A percentile compares a stretch with the other conserved stretches of the same genome.
Evolutionary conservation across 768 basidiomycete genomes (phyloP).

Genomic region (Phaeotremella skinneri): DNA sequence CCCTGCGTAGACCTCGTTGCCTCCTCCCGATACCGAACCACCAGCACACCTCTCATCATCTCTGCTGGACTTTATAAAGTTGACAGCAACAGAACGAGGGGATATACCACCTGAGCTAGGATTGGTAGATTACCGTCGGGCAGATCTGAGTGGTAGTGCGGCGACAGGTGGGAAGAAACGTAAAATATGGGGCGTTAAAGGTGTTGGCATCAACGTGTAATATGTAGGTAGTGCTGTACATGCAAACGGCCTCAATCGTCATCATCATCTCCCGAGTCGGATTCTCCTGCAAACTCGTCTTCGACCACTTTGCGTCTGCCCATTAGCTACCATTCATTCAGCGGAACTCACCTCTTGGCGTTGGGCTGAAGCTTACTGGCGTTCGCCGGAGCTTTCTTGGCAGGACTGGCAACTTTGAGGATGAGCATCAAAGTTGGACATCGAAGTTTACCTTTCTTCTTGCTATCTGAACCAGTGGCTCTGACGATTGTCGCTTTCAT

Average conservation of each 20-base stretch:
- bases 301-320: conserved; percentile 38
- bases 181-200: conserved; percentile 23
- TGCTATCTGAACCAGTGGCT: conserved; percentile 25
- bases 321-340: not conserved
- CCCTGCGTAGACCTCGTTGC: not conserved
- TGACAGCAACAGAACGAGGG: conserved; percentile 32
- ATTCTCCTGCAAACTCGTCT: conserved; percentile 42
- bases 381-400: conserved; percentile 18
- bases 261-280: conserved; percentile 22
- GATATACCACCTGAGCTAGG: conserved; percentile 45
- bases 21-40: conserved; percentile 1
- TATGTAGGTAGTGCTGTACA: not conserved
- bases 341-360: conserved; percentile 19
- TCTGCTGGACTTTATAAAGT: conserved; percentile 41
- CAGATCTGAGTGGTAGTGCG: not conserved
- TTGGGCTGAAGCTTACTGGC: conserved; percentile 25
- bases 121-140: conserved; percentile 38
- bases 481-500: conserved; percentile 31
- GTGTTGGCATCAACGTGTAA: conserved; percentile 6
- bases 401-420: conserved; percentile 17
- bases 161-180: conserved; percentile 14
- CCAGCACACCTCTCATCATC: conserved; percentile 28
- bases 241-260: too few species aligned
- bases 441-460: conserved; percentile 25
- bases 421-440: not conserved